phyloP scores from a whole-genome alignment of 345 rosid genomes.

The Lepidium africanum region DNA sequence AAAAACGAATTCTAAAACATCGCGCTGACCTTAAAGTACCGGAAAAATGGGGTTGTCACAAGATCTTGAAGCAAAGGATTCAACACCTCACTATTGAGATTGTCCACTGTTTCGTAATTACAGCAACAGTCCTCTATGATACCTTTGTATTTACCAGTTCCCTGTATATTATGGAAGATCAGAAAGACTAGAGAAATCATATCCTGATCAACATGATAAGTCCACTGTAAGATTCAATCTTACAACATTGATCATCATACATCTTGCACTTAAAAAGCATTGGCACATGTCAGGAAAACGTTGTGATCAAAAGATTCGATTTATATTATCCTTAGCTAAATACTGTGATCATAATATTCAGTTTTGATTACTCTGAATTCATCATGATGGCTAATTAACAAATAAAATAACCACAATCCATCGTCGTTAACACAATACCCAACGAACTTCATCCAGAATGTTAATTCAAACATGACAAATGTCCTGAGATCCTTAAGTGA shows the following conservation, averaged over 20 bases:
- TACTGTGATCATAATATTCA: no score
- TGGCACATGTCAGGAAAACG: background rate
- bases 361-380: no score
- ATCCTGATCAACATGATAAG: background rate
- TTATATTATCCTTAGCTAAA: no score
- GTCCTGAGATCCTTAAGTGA: background rate
- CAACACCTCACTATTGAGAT: constrained; percentile 62
- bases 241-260: background rate
- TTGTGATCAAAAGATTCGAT: no score
- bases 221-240: background rate
- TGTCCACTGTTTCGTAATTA: constrained; percentile 79
- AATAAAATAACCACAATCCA: background rate
- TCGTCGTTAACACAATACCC: background rate
- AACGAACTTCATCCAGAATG: background rate
- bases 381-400: background rate
- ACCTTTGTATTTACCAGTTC: constrained; percentile 47
- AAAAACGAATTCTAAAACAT: background rate
- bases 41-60: constrained; percentile 73
- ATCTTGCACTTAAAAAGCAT: background rate
- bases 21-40: constrained; percentile 79
- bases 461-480: background rate
- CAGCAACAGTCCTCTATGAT: constrained; percentile 91
- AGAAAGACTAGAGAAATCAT: background rate
- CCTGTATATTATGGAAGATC: constrained; percentile 25
- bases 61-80: constrained; percentile 83